Conservation (phyloP, 176 grass and related monocot species). For the Calamus simplicifolius region DNA sequence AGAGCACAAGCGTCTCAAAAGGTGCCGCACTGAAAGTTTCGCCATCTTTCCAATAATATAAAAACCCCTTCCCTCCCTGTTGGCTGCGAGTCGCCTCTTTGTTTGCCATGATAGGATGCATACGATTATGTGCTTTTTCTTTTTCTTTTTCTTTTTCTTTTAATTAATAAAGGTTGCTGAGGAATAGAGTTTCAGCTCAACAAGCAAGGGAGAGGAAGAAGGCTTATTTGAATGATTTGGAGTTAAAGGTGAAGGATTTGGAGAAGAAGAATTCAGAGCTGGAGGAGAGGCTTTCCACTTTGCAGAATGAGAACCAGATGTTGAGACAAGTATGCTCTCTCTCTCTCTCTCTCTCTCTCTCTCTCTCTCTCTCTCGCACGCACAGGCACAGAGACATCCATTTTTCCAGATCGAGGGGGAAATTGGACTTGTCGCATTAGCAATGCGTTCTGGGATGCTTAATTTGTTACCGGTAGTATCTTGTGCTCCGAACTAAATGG, state of each 20-base stretch:
- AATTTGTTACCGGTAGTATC: too few species aligned
- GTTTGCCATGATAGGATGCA: not conserved
- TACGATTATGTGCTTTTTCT: not conserved
- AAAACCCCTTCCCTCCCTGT: too few species aligned
- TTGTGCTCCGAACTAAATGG: too few species aligned
- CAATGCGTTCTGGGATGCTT: too few species aligned
- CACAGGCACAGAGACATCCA: too few species aligned
- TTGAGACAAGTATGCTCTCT: constrained; percentile 45
- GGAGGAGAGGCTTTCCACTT: constrained; percentile 78
- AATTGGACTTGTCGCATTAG: too few species aligned
- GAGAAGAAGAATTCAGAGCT: constrained; percentile 78
- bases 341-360: not conserved
- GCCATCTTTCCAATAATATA: too few species aligned
- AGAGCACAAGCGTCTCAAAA: constrained; percentile 97
- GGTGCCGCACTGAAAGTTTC: not conserved
- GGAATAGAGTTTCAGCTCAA: constrained; percentile 94
- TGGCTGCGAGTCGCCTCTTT: not conserved
- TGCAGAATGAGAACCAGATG: constrained; percentile 96
- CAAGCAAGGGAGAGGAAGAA: constrained; percentile 97
- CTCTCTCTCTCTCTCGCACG: too few species aligned
- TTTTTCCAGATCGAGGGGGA: too few species aligned
- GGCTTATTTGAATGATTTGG: constrained; percentile 78
- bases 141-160: not conserved
- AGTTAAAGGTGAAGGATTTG: constrained; percentile 70
- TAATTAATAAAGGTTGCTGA: constrained; percentile 38